Evolutionary conservation across 2,329 filamentous ascomycete species (phyloP).

Genomic region (Ascochyta fabae): DNA sequence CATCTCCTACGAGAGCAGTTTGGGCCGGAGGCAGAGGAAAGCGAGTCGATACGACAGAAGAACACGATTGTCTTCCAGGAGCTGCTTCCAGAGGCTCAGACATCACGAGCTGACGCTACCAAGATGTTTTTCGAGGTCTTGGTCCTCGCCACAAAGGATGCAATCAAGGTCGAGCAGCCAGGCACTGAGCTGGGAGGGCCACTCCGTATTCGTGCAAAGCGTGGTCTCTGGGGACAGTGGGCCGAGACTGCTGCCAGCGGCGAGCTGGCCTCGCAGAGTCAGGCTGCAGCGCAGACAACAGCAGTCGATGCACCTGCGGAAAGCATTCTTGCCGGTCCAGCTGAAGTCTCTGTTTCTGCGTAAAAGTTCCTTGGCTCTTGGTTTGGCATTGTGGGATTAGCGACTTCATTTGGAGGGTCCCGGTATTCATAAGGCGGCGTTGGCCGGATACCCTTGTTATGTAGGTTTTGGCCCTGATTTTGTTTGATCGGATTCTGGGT

Average conservation of each 20-base stretch:
- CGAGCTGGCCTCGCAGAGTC: constrained; percentile 32
- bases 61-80: constrained; percentile 87
- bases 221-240: constrained; percentile 97
- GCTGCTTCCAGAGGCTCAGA: constrained; percentile 79
- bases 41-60: constrained; percentile 74
- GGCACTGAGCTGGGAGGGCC: constrained; percentile 73
- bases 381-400: constrained; percentile 13
- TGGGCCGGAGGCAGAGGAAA: constrained; percentile 72
- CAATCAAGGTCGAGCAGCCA: constrained; percentile 92
- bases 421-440: constrained; percentile 35
- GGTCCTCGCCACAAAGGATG: constrained; percentile 95
- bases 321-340: constrained; percentile 27
- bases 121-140: constrained; percentile 99
- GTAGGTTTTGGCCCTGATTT: constrained; percentile 29
- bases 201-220: constrained; percentile 86
- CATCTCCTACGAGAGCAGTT: constrained; percentile 92
- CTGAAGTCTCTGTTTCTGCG: constrained; percentile 31
- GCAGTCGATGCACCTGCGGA: constrained; percentile 29
- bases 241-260: constrained; percentile 67
- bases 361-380: constrained; percentile 20
- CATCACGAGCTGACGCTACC: constrained; percentile 87
- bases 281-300: constrained; percentile 25
- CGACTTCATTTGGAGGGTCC: constrained; percentile 18
- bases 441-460: constrained; percentile 43
- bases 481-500: constrained; percentile 15